Conservation (phyloP, 2,329 filamentous ascomycete genomes). For the Anthostomella pinea region DNA sequence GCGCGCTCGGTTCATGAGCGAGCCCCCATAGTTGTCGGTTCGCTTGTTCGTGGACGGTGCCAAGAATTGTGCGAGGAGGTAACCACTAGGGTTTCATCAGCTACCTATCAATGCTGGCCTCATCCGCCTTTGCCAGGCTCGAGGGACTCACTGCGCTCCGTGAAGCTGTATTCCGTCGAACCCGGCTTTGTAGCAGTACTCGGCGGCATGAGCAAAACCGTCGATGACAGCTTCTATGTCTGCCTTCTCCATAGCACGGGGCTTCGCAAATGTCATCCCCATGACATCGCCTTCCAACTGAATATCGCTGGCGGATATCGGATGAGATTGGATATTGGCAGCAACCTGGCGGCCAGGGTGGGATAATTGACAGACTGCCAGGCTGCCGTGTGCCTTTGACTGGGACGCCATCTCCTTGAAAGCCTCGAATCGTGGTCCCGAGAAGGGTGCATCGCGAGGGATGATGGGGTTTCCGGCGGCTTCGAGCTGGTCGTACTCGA, state of each 20-base stretch:
- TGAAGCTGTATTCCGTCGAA: conserved; percentile 43
- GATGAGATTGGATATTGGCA: conserved; percentile 31
- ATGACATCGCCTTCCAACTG: conserved; percentile 38
- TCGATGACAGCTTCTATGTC: conserved; percentile 15
- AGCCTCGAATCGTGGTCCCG: conserved; percentile 51
- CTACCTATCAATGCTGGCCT: no score
- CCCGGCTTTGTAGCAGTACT: conserved; percentile 17
- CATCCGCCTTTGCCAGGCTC: no score
- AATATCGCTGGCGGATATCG: conserved; percentile 40
- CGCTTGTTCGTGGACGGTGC: conserved; percentile 48
- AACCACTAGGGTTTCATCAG: no score
- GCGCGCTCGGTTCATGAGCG: conserved; percentile 44
- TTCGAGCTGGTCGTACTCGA: conserved; percentile 56
- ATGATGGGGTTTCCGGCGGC: conserved; percentile 55
- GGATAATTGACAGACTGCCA: conserved; percentile 59
- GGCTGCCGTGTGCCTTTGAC: conserved; percentile 49
- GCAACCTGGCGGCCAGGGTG: conserved; percentile 59
- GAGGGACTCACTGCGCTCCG: conserved; percentile 44
- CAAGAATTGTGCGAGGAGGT: conserved; percentile 56
- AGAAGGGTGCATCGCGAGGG: conserved; percentile 44
- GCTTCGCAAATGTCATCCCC: conserved; percentile 46
- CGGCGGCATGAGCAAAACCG: conserved; percentile 11
- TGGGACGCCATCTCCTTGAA: conserved; percentile 50
- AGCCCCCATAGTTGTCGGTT: conserved; percentile 56
- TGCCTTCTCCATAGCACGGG: conserved; percentile 20